phyloP scores from a whole-genome alignment of 495 filamentous ascomycete species.

The Neurospora sp. region DNA sequence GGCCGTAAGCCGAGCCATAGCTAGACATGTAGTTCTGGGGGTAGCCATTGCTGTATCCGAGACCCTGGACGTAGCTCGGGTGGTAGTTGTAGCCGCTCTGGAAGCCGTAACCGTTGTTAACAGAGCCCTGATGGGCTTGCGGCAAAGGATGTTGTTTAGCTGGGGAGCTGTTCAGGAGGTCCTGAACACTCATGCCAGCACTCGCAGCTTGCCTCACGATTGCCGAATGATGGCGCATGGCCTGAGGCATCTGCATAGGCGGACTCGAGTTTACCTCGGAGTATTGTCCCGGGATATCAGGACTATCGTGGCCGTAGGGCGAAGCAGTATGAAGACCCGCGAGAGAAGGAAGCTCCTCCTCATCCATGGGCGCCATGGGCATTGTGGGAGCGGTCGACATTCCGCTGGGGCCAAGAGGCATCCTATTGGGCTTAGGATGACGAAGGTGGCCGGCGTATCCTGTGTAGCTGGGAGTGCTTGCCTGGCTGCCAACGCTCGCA shows the following conservation, averaged over 20 bases:
- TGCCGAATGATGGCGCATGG: neutral
- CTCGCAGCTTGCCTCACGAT: neutral
- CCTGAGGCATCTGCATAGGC: neutral
- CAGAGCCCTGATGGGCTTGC: neutral
- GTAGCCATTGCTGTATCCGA: neutral
- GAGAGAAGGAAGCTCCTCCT: neutral
- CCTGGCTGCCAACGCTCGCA: neutral
- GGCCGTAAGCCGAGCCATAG: neutral
- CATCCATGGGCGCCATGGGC: neutral
- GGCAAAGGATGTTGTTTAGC: neutral
- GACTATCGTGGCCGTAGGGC: neutral
- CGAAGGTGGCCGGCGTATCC: neutral
- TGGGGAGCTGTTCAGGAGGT: neutral
- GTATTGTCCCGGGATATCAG: neutral
- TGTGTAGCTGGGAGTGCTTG: neutral
- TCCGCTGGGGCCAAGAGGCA: neutral
- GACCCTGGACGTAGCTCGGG: neutral
- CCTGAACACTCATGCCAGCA: neutral
- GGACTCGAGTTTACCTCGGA: neutral
- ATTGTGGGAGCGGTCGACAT: neutral
- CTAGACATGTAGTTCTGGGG: neutral
- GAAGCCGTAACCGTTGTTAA: neutral
- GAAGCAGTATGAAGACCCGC: neutral
- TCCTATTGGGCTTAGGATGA: neutral
- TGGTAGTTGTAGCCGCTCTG: neutral